A percentile compares a stretch with the other conserved stretches of the same genome.
These are phyloP conservation scores for Gossypium gossypioides DNA, from an alignment of 441 rosid species.

Conservation along the genomic window DNA sequence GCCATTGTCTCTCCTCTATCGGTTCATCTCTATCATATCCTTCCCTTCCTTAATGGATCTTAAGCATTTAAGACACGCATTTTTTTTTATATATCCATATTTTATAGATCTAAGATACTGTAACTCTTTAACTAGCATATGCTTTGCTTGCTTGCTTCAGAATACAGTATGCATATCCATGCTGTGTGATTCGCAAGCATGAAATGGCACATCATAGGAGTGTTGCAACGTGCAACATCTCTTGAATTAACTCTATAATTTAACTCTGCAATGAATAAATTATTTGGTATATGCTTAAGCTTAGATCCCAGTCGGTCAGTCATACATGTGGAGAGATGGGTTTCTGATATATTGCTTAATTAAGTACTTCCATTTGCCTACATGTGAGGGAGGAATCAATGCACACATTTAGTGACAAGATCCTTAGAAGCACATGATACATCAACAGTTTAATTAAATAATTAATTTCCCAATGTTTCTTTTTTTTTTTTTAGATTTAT, in stretches of 20 bases:
- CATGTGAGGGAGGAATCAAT: slow-evolving; percentile 48
- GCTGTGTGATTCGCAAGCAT: neutral
- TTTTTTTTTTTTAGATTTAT: neutral
- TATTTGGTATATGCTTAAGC: slow-evolving; percentile 14
- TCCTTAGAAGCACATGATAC: slow-evolving; percentile 27
- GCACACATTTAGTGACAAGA: slow-evolving; percentile 29
- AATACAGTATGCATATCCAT: neutral
- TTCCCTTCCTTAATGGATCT: neutral
- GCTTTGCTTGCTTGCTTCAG: neutral
- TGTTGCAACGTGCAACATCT: neutral
- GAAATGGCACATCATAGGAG: neutral
- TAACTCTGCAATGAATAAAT: neutral
- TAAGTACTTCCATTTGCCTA: slow-evolving; percentile 18
- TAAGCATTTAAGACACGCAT: neutral
- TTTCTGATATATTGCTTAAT: slow-evolving; percentile 11
- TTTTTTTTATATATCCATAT: too few species aligned
- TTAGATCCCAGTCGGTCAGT: neutral
- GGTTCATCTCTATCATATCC: neutral
- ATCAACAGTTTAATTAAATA: slow-evolving; percentile 11
- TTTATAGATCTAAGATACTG: too few species aligned
- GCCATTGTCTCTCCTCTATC: slow-evolving; percentile 25
- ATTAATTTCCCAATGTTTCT: slow-evolving; percentile 5
- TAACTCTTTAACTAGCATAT: neutral
- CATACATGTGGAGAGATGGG: slow-evolving; percentile 29
- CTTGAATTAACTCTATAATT: neutral